Conservation (phyloP, 2,329 filamentous ascomycete genomes). For the Aureobasidium sp. region DNA sequence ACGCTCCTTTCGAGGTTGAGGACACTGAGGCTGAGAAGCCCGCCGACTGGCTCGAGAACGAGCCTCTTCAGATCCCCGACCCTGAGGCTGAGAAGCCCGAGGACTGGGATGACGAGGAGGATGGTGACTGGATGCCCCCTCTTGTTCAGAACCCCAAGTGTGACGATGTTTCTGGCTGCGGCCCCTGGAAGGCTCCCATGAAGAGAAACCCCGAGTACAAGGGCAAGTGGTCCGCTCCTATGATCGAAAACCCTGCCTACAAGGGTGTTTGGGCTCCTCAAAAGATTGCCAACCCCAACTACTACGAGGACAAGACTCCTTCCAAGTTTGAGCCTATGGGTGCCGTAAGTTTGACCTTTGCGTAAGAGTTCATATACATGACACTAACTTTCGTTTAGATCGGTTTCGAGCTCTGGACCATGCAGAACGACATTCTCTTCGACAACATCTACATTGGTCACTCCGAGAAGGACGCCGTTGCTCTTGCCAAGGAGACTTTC, state of each 20-base stretch:
- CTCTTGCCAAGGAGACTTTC: conserved; percentile 84
- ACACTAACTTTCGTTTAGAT: conserved; percentile 49
- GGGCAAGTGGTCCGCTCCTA: conserved; percentile 93
- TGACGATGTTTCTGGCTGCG: conserved; percentile 85
- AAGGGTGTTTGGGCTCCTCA: conserved; percentile 91
- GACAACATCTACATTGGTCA: conserved; percentile 99
- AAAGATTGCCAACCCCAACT: conserved; percentile 95
- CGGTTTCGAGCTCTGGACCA: conserved; percentile 99
- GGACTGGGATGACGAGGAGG: conserved; percentile 99
- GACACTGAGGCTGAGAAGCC: conserved; percentile 88
- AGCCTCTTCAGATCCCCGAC: conserved; percentile 76
- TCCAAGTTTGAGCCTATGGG: conserved; percentile 97
- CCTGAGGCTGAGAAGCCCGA: conserved; percentile 95
- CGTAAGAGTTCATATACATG: neutral
- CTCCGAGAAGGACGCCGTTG: conserved; percentile 84
- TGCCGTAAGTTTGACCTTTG: conserved; percentile 58
- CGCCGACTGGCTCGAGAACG: conserved; percentile 91
- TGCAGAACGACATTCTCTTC: conserved; percentile 98
- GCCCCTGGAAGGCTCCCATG: conserved; percentile 83
- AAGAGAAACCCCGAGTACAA: conserved; percentile 96
- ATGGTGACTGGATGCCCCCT: conserved; percentile 92
- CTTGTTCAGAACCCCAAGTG: conserved; percentile 95
- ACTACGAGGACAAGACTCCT: conserved; percentile 94
- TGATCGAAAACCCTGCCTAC: conserved; percentile 96
- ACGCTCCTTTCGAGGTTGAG: conserved; percentile 91